phyloP scores from a whole-genome alignment of 768 basidiomycete genomes.

The Paxillus ammoniavirescens region DNA sequence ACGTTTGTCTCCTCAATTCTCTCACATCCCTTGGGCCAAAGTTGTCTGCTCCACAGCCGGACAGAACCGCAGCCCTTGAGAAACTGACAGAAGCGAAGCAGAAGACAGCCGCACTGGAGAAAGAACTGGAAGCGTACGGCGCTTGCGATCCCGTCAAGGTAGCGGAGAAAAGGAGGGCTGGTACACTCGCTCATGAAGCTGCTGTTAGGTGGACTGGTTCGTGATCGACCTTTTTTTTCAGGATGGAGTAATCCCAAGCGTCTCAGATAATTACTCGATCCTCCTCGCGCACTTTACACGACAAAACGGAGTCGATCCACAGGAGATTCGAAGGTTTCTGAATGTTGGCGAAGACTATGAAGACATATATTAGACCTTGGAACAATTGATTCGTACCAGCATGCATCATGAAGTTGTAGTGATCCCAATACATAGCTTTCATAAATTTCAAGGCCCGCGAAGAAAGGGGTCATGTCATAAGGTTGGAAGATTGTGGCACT shows the following conservation, averaged over 20 bases:
- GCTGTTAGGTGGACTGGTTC: conserved; percentile 86
- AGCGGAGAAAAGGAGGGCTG: conserved; percentile 72
- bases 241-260: not conserved
- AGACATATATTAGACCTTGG: conserved; percentile 50
- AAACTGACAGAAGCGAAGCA: conserved; percentile 48
- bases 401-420: no score
- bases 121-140: conserved; percentile 75
- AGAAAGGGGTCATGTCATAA: no score
- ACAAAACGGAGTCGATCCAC: conserved; percentile 53
- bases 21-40: not conserved
- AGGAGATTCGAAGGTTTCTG: conserved; percentile 66
- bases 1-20: conserved; percentile 38
- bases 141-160: conserved; percentile 82
- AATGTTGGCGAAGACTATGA: conserved; percentile 75
- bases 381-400: not conserved
- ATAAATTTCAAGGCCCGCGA: no score
- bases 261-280: conserved; percentile 66
- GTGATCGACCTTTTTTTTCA: conserved; percentile 19
- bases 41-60: conserved; percentile 41
- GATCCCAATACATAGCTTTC: no score
- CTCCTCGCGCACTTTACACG: conserved; percentile 65
- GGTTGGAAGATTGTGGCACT: no score
- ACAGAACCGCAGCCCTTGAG: conserved; percentile 52
- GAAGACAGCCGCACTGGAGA: conserved; percentile 50
- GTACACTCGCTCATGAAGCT: conserved; percentile 79